A percentile compares a stretch with the other conserved stretches of the same genome.
Conservation (phyloP, 73 alveolate species). For the Diophrys appendiculata region DNA sequence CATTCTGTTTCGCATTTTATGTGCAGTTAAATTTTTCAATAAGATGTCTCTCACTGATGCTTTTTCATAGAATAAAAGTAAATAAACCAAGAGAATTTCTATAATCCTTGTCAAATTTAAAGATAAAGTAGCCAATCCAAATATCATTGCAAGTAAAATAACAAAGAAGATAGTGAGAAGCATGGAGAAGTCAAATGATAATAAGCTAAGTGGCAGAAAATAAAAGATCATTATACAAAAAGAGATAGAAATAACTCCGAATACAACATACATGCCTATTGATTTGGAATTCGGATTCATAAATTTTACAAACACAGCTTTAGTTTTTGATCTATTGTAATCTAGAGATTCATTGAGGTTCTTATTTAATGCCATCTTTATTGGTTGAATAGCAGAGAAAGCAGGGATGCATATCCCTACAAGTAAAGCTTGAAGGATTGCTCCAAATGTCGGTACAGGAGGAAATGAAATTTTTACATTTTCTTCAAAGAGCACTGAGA, state of each 20-base stretch:
- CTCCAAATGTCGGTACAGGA: conserved; percentile 60
- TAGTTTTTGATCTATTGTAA: conserved; percentile 61
- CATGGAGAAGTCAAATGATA: conserved; percentile 85
- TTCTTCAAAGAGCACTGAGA: conserved; percentile 34
- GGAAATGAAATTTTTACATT: conserved; percentile 64
- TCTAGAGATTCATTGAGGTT: conserved; percentile 75
- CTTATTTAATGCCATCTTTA: conserved; percentile 56
- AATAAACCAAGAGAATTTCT: conserved; percentile 39
- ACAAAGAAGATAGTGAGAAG: conserved; percentile 88
- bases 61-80: conserved; percentile 80
- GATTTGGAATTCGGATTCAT: conserved; percentile 33
- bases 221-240: conserved; percentile 94
- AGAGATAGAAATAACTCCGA: conserved; percentile 89
- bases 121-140: conserved; percentile 92
- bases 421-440: conserved; percentile 51
- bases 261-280: conserved; percentile 32
- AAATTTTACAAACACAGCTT: conserved; percentile 64
- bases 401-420: conserved; percentile 78
- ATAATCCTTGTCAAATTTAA: conserved; percentile 62
- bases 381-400: conserved; percentile 66
- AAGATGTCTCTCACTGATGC: conserved; percentile 81
- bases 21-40: conserved; percentile 90
- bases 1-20: conserved; percentile 92
- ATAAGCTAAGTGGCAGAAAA: conserved; percentile 91
- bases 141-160: conserved; percentile 88